Percentiles rank a stretch among this genome's conserved stretches.
Evolutionary conservation across 352 stramenopile species (phyloP).

Genomic region (Pythium chondricola): DNA sequence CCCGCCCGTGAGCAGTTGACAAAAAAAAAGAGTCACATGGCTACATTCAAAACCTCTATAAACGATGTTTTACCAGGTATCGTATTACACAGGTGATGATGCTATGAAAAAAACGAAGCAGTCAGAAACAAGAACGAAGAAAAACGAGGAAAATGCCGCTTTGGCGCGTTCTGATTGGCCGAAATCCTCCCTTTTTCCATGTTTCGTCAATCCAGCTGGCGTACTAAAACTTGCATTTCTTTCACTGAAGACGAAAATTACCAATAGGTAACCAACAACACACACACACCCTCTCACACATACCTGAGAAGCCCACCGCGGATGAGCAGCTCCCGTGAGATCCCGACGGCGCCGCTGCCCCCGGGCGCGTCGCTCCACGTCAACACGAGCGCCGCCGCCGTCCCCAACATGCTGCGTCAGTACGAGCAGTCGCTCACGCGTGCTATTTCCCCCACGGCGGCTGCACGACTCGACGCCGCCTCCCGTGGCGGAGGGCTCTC

Average conservation of each 20-base stretch:
- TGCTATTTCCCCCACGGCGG: constrained; percentile 1
- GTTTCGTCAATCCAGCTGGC: neutral
- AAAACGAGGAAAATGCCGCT: too few relatives aligned
- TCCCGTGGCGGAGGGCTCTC: too few relatives aligned
- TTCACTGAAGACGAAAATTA: too few relatives aligned
- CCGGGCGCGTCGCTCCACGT: constrained; percentile 5
- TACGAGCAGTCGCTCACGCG: constrained; percentile 46
- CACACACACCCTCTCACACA: too few relatives aligned
- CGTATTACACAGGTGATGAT: neutral
- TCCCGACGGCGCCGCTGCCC: constrained; percentile 18
- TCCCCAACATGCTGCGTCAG: constrained; percentile 30
- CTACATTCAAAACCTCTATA: neutral
- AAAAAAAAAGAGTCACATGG: neutral
- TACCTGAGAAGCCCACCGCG: too few relatives aligned
- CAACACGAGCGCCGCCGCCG: constrained; percentile 2
- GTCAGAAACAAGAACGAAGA: too few relatives aligned
- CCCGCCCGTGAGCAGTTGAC: too few relatives aligned
- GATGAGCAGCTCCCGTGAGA: constrained; percentile 2
- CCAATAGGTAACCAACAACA: too few relatives aligned
- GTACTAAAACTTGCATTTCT: too few relatives aligned
- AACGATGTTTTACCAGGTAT: too few relatives aligned
- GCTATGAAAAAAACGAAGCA: too few relatives aligned
- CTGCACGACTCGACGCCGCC: neutral
- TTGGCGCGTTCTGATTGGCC: neutral
- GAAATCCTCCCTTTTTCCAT: neutral